Evolutionary conservation across 2,329 filamentous ascomycete species (phyloP), one percentile per base, ranked within the genome.

Genomic region (Fusarium sp.): DNA sequence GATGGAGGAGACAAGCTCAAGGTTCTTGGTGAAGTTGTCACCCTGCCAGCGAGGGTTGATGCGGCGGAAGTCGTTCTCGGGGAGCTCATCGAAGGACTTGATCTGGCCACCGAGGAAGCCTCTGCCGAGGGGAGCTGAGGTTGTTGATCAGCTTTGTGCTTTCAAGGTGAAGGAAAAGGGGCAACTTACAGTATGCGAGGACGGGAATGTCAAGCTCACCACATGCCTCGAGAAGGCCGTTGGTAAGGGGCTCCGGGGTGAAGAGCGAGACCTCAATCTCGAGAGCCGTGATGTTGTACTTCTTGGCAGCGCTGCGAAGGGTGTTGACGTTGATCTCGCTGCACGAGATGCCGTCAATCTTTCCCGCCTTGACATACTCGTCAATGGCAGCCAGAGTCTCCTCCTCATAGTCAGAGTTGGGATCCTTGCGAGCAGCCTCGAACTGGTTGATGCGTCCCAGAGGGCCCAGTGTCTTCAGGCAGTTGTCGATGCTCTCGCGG

Each of bases 121-220:
- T 64, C 82, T 51, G 83, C 79, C 36, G 83, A 86, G 4, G 86
- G 81, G 25, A 84, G 87, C 57, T 75, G 65, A 56, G 62, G 40
- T 14, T n/a, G 20, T 13, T 31, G 8, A 34, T 70, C 42, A 72
- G 63, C 49, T 54, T 13, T 66, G 51, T 31, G 57, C 59, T 67
- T 73, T 16, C 25, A 18, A 2, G 31, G 46, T 54, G 14, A 4
- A n/a, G 3, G 6, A 11, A 51, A 8, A 34, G 16, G 29, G 51
- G 25, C 16, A 6, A 65, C 68, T 73, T 58, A 71, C 74, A 90
- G 79, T 93, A 93, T 1, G 89, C 89, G 18, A 92, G 79, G 44
- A 93, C 79, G 0, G 90, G 87, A 63, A 93, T 91, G 49, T 82
- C 81, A 36, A 90, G 79, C 76, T 93, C 85, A 0, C 81, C 82